These are phyloP conservation scores for Cystofilobasidium capitatum DNA, from an alignment of 768 basidiomycete genomes.

Conservation along the genomic window DNA sequence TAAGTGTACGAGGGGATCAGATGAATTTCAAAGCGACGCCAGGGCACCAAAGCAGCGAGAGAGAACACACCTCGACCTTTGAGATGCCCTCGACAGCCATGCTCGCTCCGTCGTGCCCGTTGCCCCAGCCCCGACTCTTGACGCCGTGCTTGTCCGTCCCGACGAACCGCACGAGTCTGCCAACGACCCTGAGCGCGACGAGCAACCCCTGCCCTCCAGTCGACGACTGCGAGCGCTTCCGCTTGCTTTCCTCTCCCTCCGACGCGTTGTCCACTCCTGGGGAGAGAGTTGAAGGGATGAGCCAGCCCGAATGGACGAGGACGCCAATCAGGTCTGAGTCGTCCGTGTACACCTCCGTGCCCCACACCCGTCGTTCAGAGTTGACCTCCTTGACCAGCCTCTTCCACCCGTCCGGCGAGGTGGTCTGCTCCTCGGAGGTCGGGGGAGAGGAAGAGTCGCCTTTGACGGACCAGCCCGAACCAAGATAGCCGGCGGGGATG, in stretches of 20 bases:
- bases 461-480: conserved; percentile 14
- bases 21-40: background rate
- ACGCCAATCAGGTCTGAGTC: conserved; percentile 42
- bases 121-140: conserved; percentile 42
- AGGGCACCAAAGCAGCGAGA: background rate
- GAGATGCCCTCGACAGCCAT: conserved; percentile 39
- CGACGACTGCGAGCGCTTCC: background rate
- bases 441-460: background rate
- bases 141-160: conserved; percentile 39
- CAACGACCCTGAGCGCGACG: conserved; percentile 40
- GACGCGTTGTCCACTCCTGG: background rate
- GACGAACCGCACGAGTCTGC: conserved; percentile 40
- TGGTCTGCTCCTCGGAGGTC: background rate
- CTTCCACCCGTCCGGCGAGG: conserved; percentile 17
- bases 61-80: conserved; percentile 36
- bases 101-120: conserved; percentile 43
- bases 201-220: background rate
- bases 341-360: conserved; percentile 45
- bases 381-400: conserved; percentile 1
- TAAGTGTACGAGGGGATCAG: background rate
- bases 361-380: conserved; percentile 39
- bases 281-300: conserved; percentile 31
- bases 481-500: conserved; percentile 14
- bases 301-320: conserved; percentile 42
- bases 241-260: background rate